Evolutionary conservation across 306 rosid species (phyloP), one percentile per base, ranked within the genome.

Genomic region (Quercus bicolor): DNA sequence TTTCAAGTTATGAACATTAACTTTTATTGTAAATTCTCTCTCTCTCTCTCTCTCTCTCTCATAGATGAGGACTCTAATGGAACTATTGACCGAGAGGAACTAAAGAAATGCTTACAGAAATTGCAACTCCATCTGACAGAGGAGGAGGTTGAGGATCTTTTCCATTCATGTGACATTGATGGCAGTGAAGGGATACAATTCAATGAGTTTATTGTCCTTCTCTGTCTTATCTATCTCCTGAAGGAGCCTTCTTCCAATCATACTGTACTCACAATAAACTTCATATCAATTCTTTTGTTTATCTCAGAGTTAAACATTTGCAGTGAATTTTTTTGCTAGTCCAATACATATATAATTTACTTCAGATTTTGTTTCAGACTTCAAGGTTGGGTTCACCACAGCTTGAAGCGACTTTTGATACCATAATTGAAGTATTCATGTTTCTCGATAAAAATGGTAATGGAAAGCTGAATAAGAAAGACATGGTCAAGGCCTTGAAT

Each of bases 191-290:
- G 97, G 75, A 90, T 92, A 83, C 92, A 92, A 54, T 91, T 90
- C 79, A 94, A 88, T 45, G 98, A 94, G 77, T 92, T 94, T 65
- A 94, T 94, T 57, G 97, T 90, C 78, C 98, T 92, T 70, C 88
- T 94, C 13, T 94, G 97, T 78, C 95, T 94, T 77, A 81, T 92
- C 56, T 94, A 94, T 87, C 87, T 92, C 79, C 82, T 91, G 72
- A 85, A 87, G 81, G 90, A 89, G 71, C 83, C 86, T 72, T 73
- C 87, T 73, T 76, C 87, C 55, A 68, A 89, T 45, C 51, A 87
- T 60, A 78, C 62, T 21, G 98, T 91, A 91, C 6, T 70, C 76
- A 31, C 68, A 43, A 15, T 51, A 72, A 68, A 56, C 82, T 82
- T 51, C 10, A 64, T 78, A 12, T 26, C 69, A 8, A 3, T 74